Evolutionary conservation across 192 early-diverging fungal genomes (phyloP), one percentile per base, ranked within the genome.

Genomic region (Martensiomyces pterosporus): DNA sequence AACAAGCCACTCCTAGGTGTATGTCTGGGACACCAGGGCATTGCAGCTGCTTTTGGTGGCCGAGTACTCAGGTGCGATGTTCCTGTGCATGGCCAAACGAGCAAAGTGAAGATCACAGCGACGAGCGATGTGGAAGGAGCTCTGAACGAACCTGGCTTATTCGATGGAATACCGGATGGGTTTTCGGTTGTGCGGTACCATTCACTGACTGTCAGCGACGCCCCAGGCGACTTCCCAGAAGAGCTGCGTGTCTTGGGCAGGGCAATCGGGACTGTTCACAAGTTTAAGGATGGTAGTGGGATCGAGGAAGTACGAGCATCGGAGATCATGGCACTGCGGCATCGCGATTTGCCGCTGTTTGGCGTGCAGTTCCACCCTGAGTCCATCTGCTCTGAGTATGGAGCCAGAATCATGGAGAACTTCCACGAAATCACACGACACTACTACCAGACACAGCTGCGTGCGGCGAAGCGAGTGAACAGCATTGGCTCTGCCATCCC

Each of bases 331-430:
- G 93, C 80, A 1, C 59, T 98, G 25, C 59, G 79, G 40, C 92
- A 94, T 67, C 64, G 43, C 15, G 45, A 34, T 1, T 59, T 76
- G 15, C 91, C 91, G 23, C 63, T 94, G 9, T 91, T 82, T 70
- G 88, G 91, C 9, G 89, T 98, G 29, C 95, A 98, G 52, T 96
- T 96, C 60, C 95, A 98, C 53, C 95, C 95, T 7, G 95, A 98
- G 64, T 94, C 91, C 2, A 85, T 98, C 13, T 91, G 88, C 45
- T 87, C 93, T 0, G 84, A 90, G 47, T 70, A 81, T 51, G 95
- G 95, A 1, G 40, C 47, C 18, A 61, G 42, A 2, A 78, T 96
- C 52, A 55, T 93, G 24, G 21, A 47, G 8, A 98, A 96, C 66
- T 94, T 98, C 36, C 33, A 51, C 27, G 16, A 12, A 0, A 47